phyloP scores from a whole-genome alignment of 768 basidiomycete species.

The Auricularia sp. region DNA sequence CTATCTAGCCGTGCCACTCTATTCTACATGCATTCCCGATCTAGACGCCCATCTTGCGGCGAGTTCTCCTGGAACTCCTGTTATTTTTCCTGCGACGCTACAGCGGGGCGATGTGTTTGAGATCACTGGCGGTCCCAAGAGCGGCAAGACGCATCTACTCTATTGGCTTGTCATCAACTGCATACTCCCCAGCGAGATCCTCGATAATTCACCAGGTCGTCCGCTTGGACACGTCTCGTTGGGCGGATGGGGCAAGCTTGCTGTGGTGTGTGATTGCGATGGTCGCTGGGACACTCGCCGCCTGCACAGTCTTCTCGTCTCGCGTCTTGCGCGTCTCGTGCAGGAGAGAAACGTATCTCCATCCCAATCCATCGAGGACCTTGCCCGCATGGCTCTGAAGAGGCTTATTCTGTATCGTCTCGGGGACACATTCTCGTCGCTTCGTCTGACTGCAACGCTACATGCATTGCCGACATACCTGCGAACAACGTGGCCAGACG shows the following conservation, averaged over 20 bases:
- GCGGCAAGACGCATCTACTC: slow-evolving; percentile 74
- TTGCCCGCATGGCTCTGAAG: background rate
- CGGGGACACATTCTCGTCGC: background rate
- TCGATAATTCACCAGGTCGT: background rate
- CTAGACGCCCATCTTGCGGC: background rate
- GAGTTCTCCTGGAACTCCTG: background rate
- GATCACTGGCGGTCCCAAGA: slow-evolving; percentile 62
- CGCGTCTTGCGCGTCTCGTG: background rate
- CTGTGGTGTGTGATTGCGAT: slow-evolving; percentile 64
- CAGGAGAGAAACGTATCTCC: background rate
- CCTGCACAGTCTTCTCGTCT: slow-evolving; percentile 23
- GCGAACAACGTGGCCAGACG: background rate
- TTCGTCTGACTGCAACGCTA: background rate
- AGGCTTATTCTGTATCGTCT: background rate
- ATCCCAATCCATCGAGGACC: background rate
- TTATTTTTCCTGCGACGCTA: slow-evolving; percentile 19
- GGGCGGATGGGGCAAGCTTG: slow-evolving; percentile 57
- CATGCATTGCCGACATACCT: background rate
- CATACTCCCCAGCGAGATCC: slow-evolving; percentile 35
- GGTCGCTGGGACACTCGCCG: slow-evolving; percentile 49
- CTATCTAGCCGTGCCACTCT: background rate
- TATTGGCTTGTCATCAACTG: slow-evolving; percentile 53
- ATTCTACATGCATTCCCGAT: background rate
- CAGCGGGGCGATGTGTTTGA: slow-evolving; percentile 58
- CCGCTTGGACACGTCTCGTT: slow-evolving; percentile 22